Evolutionary conservation across 768 basidiomycete genomes (phyloP), one percentile per base, ranked within the genome.

Genomic region (Trametes elegans): DNA sequence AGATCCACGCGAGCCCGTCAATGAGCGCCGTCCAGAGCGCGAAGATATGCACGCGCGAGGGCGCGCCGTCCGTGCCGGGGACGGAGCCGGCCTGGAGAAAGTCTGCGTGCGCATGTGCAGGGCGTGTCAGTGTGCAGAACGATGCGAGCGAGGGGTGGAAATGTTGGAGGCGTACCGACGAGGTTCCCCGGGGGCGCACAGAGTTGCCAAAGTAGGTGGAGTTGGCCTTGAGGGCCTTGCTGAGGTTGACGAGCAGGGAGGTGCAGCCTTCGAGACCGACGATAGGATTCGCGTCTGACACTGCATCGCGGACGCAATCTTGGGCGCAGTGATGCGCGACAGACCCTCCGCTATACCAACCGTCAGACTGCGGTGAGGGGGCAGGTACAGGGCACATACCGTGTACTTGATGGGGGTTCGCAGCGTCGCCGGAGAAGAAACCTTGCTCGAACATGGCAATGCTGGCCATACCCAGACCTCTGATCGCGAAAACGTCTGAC

Each of bases 181-280:
- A 97, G 73, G 59, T 92, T 85, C 2, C 93, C 93, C 0, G 93
- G 91, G 59, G n/a, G n/a, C 94, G 73, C 1, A 83, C 88, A 16
- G 83, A 81, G 2, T 67, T 55, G 1, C 90, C 92, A 63, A 96
- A 97, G 71, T 85, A 85, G 35, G 81, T 65, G 0, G 87, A 76
- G 60, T 78, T 82, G 3, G 78, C 69, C 21, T 76, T 74, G 53
- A 98, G 80, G 0, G 94, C 94, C 29, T 75, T 73, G 40, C 82
- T 80, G 38, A 98, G 83, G 57, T 83, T 85, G 61, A 78, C 75
- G 16, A 98, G 79, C 4, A 98, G 79, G 0, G 81, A 76, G 0
- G 93, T 77, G 29, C 96, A 85, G 2, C 96, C 96, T 57, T 93
- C 86, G 18, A 98, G 78, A 6, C 94, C 96, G 16, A 90, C 84